Conservation (phyloP, 2,329 filamentous ascomycete genomes). For the Gremmenia infestans region DNA sequence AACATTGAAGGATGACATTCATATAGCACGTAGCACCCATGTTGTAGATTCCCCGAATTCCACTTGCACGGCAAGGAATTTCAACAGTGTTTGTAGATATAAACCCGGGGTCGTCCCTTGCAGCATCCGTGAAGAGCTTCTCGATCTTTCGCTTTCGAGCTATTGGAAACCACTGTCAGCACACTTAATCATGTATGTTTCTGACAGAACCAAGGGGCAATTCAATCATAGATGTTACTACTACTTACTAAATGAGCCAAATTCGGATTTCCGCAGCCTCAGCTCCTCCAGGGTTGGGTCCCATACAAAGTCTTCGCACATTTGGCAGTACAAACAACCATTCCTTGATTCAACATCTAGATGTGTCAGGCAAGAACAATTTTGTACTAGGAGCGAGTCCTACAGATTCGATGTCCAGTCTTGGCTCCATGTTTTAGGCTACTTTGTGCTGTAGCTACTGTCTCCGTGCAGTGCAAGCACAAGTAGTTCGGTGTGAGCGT, state of each 20-base stretch:
- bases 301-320: constrained; percentile 79
- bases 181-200: neutral
- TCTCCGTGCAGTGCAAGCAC: constrained; percentile 67
- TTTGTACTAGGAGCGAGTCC: constrained; percentile 20
- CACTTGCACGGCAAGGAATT: constrained; percentile 79
- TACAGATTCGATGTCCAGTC: constrained; percentile 72
- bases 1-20: constrained; percentile 88
- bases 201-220: neutral
- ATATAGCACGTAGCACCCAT: constrained; percentile 99
- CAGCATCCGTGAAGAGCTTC: constrained; percentile 59
- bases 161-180: constrained; percentile 24
- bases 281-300: constrained; percentile 76
- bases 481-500: constrained; percentile 65
- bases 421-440: constrained; percentile 61
- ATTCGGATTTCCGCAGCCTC: constrained; percentile 64
- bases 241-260: constrained; percentile 57
- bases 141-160: constrained; percentile 72
- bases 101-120: constrained; percentile 69
- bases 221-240: constrained; percentile 1
- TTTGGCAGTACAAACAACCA: constrained; percentile 72
- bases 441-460: constrained; percentile 57
- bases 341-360: constrained; percentile 72
- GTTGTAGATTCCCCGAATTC: constrained; percentile 89
- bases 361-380: constrained; percentile 1
- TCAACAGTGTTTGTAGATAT: constrained; percentile 73